phyloP scores from a whole-genome alignment of 495 filamentous ascomycete genomes.

The Daldinia bambusicola region DNA sequence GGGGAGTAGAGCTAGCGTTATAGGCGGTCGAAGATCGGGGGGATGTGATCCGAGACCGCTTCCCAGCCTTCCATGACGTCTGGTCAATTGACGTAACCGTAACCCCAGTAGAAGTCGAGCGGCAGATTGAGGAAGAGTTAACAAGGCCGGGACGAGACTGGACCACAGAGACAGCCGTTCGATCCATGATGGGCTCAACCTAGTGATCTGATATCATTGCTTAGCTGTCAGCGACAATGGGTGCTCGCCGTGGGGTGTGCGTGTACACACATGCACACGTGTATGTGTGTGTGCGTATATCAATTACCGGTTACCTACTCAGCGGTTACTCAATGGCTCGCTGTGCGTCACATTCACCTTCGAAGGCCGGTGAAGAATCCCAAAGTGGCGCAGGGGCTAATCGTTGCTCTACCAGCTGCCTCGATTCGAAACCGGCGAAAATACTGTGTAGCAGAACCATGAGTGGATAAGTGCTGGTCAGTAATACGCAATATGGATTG shows the following conservation, averaged over 20 bases:
- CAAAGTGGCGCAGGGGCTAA: conserved; percentile 29
- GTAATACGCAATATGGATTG: conserved; percentile 39
- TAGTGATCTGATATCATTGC: conserved; percentile 37
- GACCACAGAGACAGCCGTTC: conserved; percentile 27
- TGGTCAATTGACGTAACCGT: conserved; percentile 34
- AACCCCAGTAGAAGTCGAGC: conserved; percentile 30
- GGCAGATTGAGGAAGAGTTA: conserved; percentile 20
- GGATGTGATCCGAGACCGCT: conserved; percentile 28
- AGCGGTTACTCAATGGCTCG: conserved; percentile 20
- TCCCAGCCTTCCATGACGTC: conserved; percentile 36
- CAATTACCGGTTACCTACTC: conserved; percentile 36
- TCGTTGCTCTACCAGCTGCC: conserved; percentile 16
- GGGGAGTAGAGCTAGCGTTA: conserved; percentile 23
- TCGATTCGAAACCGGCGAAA: conserved; percentile 35
- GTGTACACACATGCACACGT: background rate
- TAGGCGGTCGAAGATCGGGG: conserved; percentile 20
- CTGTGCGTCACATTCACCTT: conserved; percentile 39
- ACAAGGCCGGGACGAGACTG: conserved; percentile 26
- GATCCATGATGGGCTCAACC: conserved; percentile 34
- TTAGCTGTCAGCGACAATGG: conserved; percentile 25
- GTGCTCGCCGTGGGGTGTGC: conserved; percentile 9
- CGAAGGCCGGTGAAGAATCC: conserved; percentile 29
- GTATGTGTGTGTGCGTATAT: conserved; percentile 7
- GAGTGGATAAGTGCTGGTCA: conserved; percentile 24
- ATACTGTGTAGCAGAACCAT: conserved; percentile 34